phyloP scores from a whole-genome alignment of 164 flowering plant genomes.

The Kingdonia uniflora region DNA sequence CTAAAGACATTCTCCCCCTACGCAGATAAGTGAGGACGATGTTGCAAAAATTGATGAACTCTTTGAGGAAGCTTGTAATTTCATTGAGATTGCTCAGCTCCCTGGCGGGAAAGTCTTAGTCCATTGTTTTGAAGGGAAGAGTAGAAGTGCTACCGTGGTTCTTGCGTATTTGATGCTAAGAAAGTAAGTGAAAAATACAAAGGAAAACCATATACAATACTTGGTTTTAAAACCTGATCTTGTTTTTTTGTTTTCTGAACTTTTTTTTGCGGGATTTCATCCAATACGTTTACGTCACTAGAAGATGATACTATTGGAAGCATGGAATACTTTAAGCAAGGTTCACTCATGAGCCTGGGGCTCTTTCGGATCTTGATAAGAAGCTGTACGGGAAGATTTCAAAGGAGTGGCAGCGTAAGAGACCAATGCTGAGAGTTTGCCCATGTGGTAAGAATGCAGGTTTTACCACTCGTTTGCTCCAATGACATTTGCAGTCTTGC shows the following conservation, averaged over 20 bases:
- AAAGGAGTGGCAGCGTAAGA: constrained; percentile 89
- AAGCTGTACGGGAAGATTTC: constrained; percentile 79
- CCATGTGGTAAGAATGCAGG: constrained; percentile 96
- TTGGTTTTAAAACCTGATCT: no score
- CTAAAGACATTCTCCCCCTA: neutral
- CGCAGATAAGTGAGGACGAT: constrained; percentile 70
- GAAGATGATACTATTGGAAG: constrained; percentile 69
- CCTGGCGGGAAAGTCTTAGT: constrained; percentile 73
- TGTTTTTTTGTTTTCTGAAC: neutral
- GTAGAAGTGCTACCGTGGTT: constrained; percentile 90
- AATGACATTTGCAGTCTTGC: constrained; percentile 89
- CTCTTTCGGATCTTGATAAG: constrained; percentile 59
- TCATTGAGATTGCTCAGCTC: constrained; percentile 59
- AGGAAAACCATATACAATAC: no score
- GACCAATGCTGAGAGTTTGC: constrained; percentile 83
- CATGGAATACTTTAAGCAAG: constrained; percentile 71
- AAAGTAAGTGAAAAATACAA: constrained; percentile 44
- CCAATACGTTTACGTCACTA: no score
- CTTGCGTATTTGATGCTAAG: constrained; percentile 84
- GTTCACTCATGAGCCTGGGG: constrained; percentile 82
- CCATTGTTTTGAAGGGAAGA: constrained; percentile 97
- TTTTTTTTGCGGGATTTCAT: no score
- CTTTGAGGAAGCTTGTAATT: constrained; percentile 73
- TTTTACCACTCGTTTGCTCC: constrained; percentile 84
- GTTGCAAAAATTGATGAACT: constrained; percentile 61